Base-by-base conservation (phyloP, 2,329 filamentous ascomycete species). In the Penicillium brasilianum region DNA sequence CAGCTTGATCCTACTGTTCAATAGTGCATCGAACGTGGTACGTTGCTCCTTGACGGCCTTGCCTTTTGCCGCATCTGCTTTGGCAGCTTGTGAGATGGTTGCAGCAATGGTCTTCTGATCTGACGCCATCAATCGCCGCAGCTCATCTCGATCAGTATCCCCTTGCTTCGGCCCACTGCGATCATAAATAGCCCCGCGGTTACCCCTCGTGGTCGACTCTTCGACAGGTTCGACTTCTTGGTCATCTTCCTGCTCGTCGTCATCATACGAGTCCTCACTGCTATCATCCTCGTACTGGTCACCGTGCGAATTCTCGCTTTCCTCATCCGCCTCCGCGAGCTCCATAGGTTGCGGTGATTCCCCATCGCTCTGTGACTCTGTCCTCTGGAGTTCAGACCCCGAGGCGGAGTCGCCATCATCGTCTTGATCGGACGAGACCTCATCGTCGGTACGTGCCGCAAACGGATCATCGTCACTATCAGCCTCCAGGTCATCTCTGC, bases 1-100 rank as follows among this genome's bases (percentile, higher is more conserved):
- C 18, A 99, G 80, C 62, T 94, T 91, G 72, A 99, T 97, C 20
- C 95, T 88, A 14, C 93, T 86, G 78, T 97, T 96, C 34, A 99
- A 84, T 0, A 98, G 85, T 0, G 91, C 87, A 69, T 98, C 94
- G 72, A 97, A 99, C 0, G 89, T 87, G 63, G 89, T 89, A 55
- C 93, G 88, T 78, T 99, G 95, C 59, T 88, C 83, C 70, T 93
- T 94, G 39, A 99, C 91, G 0, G 94, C 94, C 57, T 85, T 80
- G 13, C 95, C 95, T 77, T 98, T 98, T 44, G 89, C 87, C 4
- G 90, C 87, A 73, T 98, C 95, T 56, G 87, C 87, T 71, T 89
- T 88, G 55, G 88, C 88, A 1, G 90, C 88, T 71, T 89, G 83
- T 1, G 85, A 85, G 43, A 90, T 80, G 9, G 86, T 87, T 18